Conservation (phyloP, 208 protist genomes). For the Porcisia hertigi region DNA sequence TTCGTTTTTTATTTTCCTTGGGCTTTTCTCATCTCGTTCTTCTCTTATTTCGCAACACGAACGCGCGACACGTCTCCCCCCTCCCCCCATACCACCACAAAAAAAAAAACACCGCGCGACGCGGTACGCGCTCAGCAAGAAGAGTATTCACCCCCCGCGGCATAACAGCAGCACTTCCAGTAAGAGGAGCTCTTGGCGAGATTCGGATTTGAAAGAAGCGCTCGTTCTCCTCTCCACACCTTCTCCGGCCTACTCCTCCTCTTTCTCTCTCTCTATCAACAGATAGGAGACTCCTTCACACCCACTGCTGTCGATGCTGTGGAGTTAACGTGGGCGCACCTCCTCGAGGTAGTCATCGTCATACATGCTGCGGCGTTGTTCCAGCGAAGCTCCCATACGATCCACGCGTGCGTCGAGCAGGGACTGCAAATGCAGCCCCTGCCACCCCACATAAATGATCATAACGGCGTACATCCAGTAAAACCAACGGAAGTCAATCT, state of each 20-base stretch:
- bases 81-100: too few species aligned
- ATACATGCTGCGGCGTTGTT: conserved; percentile 72
- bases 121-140: neutral
- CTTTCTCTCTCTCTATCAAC: neutral
- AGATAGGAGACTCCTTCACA: neutral
- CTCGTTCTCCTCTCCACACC: neutral
- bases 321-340: conserved; percentile 55
- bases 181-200: neutral
- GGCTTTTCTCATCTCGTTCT: too few species aligned
- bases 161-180: neutral
- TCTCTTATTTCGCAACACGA: neutral
- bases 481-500: conserved; percentile 84
- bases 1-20: too few species aligned
- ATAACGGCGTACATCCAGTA: conserved; percentile 88
- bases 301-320: neutral
- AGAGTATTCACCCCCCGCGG: neutral
- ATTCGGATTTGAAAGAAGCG: neutral
- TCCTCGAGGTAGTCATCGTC: conserved; percentile 86
- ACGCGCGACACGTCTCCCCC: too few species aligned
- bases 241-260: too few species aligned
- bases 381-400: conserved; percentile 53
- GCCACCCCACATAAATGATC: conserved; percentile 77
- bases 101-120: neutral
- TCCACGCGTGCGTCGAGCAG: conserved; percentile 68
- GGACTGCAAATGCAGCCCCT: conserved; percentile 54